Evolutionary conservation across 148 eudicot genomes (phyloP), one percentile per base, ranked within the genome.

Genomic region (Rhododendron molle): DNA sequence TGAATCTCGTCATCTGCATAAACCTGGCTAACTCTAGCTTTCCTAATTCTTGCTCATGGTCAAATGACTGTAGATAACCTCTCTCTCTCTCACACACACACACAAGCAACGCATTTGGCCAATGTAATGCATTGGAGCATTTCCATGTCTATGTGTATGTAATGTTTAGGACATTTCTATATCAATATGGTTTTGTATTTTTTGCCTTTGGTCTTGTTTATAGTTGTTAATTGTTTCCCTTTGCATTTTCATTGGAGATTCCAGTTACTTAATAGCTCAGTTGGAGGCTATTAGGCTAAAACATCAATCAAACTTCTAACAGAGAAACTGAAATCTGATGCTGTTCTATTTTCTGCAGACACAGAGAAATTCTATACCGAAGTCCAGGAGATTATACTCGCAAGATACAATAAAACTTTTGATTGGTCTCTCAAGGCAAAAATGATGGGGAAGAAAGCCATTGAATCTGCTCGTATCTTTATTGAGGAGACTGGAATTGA

Each of bases 381-480:
- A 92, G 99, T 97, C 84, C 99, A 97, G 86, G 98, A 94, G 89
- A 89, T 77, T 32, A 91, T 97, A 86, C 93, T 97, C 21, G 92
- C 94, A 71, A 92, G 98, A 89, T 97, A 88, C 91, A 92, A 93
- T 85, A 97, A 95, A 89, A 97, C 95, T 44, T 97, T 97, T 89
- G 98, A 97, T 90, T 95, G 99, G 99, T 90, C 98, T 85, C 94
- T 97, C 56, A 97, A 95, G 93, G 92, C 99, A 46, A 97, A 93
- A 89, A 95, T 97, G 99, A 97, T 97, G 99, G 99, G 99, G 54
- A 97, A 83, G 88, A 97, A 97, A 89, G 98, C 99, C 65, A 89
- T 95, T 81, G 99, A 97, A 92, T 94, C 98, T 88, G 99, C 99
- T 80, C 91, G 87, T 81, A 85, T 97, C 83, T 97, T 97, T 92